Evolutionary conservation across 768 basidiomycete species (phyloP), one percentile per base, ranked within the genome.

Genomic region (Pilatotrama ljubarskyi): DNA sequence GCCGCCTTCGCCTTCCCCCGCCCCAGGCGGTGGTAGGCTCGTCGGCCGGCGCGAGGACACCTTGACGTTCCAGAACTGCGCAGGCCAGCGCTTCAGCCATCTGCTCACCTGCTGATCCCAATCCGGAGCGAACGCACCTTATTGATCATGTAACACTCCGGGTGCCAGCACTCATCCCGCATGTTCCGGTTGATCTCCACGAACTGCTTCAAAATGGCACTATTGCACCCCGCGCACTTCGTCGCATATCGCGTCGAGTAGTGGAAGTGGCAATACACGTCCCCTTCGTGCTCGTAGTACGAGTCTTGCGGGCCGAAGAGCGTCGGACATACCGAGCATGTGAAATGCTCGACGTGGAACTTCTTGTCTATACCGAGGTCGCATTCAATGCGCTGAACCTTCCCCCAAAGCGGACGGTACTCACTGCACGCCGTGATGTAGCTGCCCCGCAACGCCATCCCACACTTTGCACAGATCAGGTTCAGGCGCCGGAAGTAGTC

Each of bases 71-170:
- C 97, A 98, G 76, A 98, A 98, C 94, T 97, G 72, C 25, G 58
- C 29, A 32, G 4, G 29, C 17, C n/a, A 26, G 17, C 10, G 26
- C n/a, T 17, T 47, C 49, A 51, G 29, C 38, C 14, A 35, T 35
- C 29, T 32, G 29, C 29, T 32, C 29, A 42, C 40, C 46, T 36
- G 29, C 38, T 46, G 2, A 1, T 25, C 36, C 44, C 26, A 52
- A 29, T 13, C 14, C 9, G 26, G 59, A 47, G 29, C 32, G 29
- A 54, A 58, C 26, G 44, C 63, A 96, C 95, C 82, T 98, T 98
- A 76, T 98, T 96, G 66, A 99, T 98, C 96, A 98, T 98, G 75
- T 98, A 98, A 74, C 97, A 99, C 74, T 99, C 97, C 55, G 97
- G 97, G 81, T 99, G 97, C 96, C 97, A 99, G 70, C 96, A 98